phyloP scores from a whole-genome alignment of 768 basidiomycete genomes.

The Amanita fuliginea region DNA sequence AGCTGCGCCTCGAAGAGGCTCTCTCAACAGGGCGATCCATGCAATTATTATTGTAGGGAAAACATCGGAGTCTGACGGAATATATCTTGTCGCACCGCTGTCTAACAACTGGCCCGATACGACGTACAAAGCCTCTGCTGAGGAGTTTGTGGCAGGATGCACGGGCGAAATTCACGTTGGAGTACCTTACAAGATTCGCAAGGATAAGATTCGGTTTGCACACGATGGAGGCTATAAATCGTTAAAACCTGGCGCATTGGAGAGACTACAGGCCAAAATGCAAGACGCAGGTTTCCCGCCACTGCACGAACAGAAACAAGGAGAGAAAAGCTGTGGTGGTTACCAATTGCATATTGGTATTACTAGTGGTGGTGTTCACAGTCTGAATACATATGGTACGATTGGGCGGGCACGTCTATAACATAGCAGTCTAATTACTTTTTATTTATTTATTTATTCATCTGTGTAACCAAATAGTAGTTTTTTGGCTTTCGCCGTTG shows the following conservation, averaged over 20 bases:
- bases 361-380: not conserved
- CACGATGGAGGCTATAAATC: not conserved
- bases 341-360: not conserved
- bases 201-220: not conserved
- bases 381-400: not conserved
- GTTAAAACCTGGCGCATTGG: not conserved
- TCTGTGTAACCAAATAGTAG: no score
- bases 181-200: not conserved
- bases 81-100: no score
- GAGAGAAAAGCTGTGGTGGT: not conserved
- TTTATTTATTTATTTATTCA: not conserved
- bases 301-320: not conserved
- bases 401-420: not conserved
- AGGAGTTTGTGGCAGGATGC: not conserved
- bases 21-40: not conserved
- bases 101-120: not conserved
- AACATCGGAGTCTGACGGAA: not conserved
- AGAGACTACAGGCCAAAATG: not conserved
- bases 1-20: not conserved
- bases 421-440: not conserved
- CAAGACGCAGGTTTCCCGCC: not conserved
- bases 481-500: no score
- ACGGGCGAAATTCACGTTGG: not conserved
- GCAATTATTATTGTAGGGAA: not conserved
- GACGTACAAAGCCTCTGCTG: not conserved